These are phyloP conservation scores for Macadamia tetraphylla DNA, from an alignment of 164 flowering plant species.

Conservation along the genomic window DNA sequence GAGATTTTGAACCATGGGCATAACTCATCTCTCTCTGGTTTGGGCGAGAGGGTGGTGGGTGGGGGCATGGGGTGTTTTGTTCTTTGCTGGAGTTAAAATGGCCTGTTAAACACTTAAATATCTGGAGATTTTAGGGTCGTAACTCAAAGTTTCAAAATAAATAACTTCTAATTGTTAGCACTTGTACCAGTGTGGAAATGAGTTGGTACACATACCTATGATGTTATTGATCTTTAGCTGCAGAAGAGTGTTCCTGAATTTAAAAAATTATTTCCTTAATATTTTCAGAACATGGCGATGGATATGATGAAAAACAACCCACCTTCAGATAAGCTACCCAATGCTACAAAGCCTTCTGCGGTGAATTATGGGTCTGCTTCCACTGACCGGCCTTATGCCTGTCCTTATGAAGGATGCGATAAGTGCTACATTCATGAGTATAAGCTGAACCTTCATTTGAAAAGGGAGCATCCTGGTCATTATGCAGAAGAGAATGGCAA, in stretches of 20 bases:
- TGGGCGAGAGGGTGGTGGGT: too few relatives aligned
- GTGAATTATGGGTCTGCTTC: slow-evolving; percentile 59
- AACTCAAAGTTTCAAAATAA: too few relatives aligned
- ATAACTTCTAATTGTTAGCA: too few relatives aligned
- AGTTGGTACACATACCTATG: neutral
- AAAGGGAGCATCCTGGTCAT: slow-evolving; percentile 89
- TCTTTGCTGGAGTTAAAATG: too few relatives aligned
- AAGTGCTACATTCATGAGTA: slow-evolving; percentile 96
- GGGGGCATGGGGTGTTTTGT: too few relatives aligned
- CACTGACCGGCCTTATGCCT: slow-evolving; percentile 80
- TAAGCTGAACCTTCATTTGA: slow-evolving; percentile 90
- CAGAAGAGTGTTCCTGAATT: neutral
- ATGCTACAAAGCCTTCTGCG: slow-evolving; percentile 46
- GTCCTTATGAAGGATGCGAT: slow-evolving; percentile 90
- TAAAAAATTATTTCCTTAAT: neutral
- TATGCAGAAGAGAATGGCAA: slow-evolving; percentile 66
- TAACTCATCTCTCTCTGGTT: too few relatives aligned
- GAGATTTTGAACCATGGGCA: too few relatives aligned
- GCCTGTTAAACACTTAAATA: too few relatives aligned
- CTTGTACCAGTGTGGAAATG: neutral
- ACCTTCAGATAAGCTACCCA: slow-evolving; percentile 50
- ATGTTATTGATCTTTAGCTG: neutral
- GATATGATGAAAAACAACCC: slow-evolving; percentile 48
- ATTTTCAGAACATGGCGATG: slow-evolving; percentile 26
- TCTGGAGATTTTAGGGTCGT: too few relatives aligned